Base-by-base conservation (phyloP, 305 asterid species). In the Nicotiana rustica region DNA sequence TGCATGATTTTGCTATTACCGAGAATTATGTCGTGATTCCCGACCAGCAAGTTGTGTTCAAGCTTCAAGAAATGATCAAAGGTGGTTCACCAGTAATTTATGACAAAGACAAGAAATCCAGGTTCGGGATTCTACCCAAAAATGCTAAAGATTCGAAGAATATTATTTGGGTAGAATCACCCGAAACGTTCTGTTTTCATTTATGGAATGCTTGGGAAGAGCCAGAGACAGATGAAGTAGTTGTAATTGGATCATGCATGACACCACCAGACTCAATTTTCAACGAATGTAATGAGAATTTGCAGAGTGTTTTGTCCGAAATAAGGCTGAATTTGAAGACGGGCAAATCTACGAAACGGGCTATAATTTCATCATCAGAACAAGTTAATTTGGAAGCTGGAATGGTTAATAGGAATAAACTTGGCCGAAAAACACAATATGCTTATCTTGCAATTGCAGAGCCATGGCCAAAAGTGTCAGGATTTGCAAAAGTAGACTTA, bases 161-260 rank as follows among this genome's bases (percentile, higher is more conserved):
- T 15, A 88, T 90, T 4, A 69, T n/a, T 8, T 90, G 93, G 93
- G 81, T 90, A 6, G 90, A 87, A 0, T 89, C 89, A 10, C 90
- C 88, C 0, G 85, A 88, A 9, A 86, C 90, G 1, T 90, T 88
- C 59, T 90, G 93, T 36, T 90, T 90, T 44, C 93, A 90, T 68
- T 29, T 90, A 9, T 90, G 91, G 93, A 90, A 90, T 77, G 91
- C 91, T 15, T 89, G 91, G 93, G 93, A 90, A 66, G 91, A 87
- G 66, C 83, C 85, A 5, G 93, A 89, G 25, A 85, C 62, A 3
- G 85, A 88, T 62, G 91, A 90, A 33, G 82, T 90, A 5, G 91
- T 90, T 10, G 91, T 90, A 6, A 89, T 90, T 66, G 93, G 93
- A 0, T 90, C 93, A 35, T 90, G 93, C 85, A 90, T 90, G 93